Evolutionary conservation across 2,329 filamentous ascomycete genomes (phyloP).

Genomic region (Penicillium freii): DNA sequence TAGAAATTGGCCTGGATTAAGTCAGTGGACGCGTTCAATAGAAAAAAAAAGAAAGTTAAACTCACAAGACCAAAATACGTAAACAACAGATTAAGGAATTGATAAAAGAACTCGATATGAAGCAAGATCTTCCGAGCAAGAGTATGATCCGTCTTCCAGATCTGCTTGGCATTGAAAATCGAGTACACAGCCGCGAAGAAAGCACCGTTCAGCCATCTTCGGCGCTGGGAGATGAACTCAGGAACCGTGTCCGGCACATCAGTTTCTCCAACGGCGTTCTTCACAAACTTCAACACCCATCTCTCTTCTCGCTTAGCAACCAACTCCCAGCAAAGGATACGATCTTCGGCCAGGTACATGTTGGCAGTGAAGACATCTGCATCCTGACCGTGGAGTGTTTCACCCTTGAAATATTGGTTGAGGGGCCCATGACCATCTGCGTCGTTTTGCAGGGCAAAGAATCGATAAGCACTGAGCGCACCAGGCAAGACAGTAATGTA

Average conservation of each 20-base stretch:
- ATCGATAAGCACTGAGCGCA: conserved; percentile 91
- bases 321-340: conserved; percentile 97
- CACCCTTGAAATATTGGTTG: conserved; percentile 98
- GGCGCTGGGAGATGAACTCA: conserved; percentile 94
- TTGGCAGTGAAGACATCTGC: conserved; percentile 98
- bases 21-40: conserved; percentile 12
- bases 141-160: conserved; percentile 91
- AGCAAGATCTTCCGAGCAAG: conserved; percentile 83
- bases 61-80: conserved; percentile 85
- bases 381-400: conserved; percentile 92
- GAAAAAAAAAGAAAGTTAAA: background rate
- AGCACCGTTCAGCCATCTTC: conserved; percentile 96
- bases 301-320: conserved; percentile 91
- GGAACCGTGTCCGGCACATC: conserved; percentile 94
- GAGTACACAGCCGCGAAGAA: conserved; percentile 99
- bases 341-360: conserved; percentile 98
- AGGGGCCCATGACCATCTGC: conserved; percentile 91
- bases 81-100: conserved; percentile 87
- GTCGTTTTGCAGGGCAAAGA: conserved; percentile 94
- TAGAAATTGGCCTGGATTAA: conserved; percentile 80
- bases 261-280: conserved; percentile 92
- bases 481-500: conserved; percentile 97
- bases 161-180: conserved; percentile 87
- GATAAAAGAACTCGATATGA: conserved; percentile 93
- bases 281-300: conserved; percentile 98